Base-by-base conservation (phyloP, 2,329 filamentous ascomycete genomes). In the Fusarium anguioides region DNA sequence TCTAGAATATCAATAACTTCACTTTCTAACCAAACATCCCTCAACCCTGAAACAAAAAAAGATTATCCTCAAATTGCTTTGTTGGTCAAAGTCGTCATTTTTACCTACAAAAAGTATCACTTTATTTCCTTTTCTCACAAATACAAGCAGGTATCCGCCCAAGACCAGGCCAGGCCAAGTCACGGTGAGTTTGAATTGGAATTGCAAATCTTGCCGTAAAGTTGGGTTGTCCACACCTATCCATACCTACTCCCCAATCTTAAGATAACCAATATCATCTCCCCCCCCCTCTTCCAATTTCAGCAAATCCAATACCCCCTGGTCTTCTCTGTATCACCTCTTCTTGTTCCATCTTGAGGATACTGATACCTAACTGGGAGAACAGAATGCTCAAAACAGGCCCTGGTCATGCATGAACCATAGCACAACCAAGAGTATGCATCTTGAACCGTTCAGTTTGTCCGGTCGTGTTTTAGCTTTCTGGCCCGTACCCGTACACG, bases 301-400 rank as follows among this genome's bases (percentile, higher is more conserved):
- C 59, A 67, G 58, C 55, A 27, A 52, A 46, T 46, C 10, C 39
- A 29, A 49, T 33, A 45, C 52, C 67, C 24, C 67, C 66, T 57
- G 58, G 55, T 46, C 44, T 51, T 46, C 44, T 51, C 40, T 72
- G 69, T 72, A 60, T 60, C 64, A 71, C 69, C 57, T 72, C 54
- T 45, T 27, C 39, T 55, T 58, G 66, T 60, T 62, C 27, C 53
- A 49, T 67, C 50, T 55, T 42, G 23, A 51, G 58, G 49, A 53
- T 40, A 44, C 41, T 42, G 31, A 60, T 65, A 39, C 67, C 64
- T 60, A 64, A 66, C 26, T 49, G 15, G 65, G 46, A 51, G 27
- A n/a, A 20, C 23, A 29, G 15, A 41, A 46, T 27, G 39, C 50
- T 56, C 54, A 52, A 68, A 68, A 33, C 35, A 64, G 64, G 31